Evolutionary conservation across 2,329 filamentous ascomycete species (phyloP).

Genomic region (Nannizziopsis arthrosporioides): DNA sequence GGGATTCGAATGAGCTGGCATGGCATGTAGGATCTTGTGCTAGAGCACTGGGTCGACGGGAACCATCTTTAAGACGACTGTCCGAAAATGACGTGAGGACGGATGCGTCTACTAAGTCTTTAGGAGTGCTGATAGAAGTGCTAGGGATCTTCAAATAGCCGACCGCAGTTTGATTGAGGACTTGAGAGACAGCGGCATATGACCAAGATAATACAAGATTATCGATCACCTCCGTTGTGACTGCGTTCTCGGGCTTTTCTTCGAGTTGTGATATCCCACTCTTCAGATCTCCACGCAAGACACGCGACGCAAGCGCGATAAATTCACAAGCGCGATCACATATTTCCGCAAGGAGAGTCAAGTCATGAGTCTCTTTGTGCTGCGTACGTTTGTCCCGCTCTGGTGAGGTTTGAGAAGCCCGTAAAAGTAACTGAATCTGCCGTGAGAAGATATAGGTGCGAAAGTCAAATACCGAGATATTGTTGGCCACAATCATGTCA

Average conservation of each 20-base stretch:
- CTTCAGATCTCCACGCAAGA: constrained; percentile 66
- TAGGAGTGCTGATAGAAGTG: constrained; percentile 25
- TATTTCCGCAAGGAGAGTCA: constrained; percentile 72
- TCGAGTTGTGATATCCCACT: constrained; percentile 43
- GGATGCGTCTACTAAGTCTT: constrained; percentile 19
- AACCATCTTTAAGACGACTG: constrained; percentile 23
- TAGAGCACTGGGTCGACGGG: constrained; percentile 27
- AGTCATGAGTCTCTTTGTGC: constrained; percentile 56
- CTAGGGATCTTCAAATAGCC: constrained; percentile 27
- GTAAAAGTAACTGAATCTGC: constrained; percentile 69
- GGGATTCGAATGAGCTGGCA: neutral
- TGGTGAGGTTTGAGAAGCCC: constrained; percentile 56
- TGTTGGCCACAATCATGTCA: constrained; percentile 82
- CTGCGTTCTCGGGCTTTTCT: constrained; percentile 22
- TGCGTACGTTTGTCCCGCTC: constrained; percentile 34
- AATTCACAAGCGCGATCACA: constrained; percentile 75
- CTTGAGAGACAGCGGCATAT: constrained; percentile 34
- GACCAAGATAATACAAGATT: constrained; percentile 40
- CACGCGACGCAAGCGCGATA: constrained; percentile 64
- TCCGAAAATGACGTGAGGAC: constrained; percentile 14
- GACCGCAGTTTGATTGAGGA: constrained; percentile 33
- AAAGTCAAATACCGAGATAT: constrained; percentile 94
- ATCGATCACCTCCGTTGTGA: constrained; percentile 26
- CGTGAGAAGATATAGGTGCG: constrained; percentile 85
- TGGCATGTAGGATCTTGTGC: neutral